Conservation (phyloP, 495 filamentous ascomycete genomes). For the Hyaloscypha bicolor region DNA sequence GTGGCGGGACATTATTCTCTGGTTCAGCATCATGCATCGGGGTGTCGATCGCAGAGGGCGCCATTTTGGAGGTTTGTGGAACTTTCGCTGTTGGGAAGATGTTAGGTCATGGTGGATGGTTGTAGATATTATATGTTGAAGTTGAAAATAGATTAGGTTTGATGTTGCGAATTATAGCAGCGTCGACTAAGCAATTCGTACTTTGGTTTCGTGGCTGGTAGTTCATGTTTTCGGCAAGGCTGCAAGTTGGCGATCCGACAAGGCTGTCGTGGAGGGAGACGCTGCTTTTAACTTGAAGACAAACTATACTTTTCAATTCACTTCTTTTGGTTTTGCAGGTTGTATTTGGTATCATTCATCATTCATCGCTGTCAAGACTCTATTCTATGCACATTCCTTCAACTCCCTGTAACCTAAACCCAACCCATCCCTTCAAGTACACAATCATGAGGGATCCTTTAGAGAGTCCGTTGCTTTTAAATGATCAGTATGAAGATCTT, state of each 20-base stretch:
- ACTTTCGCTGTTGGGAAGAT: slow-evolving; percentile 4
- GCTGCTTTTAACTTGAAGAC: not conserved
- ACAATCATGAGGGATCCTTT: slow-evolving; percentile 68
- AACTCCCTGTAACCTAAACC: slow-evolving; percentile 3
- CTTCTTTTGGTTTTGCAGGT: not conserved
- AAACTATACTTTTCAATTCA: too few species aligned
- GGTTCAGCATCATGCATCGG: slow-evolving; percentile 19
- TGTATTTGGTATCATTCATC: slow-evolving; percentile 15
- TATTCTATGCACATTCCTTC: not conserved
- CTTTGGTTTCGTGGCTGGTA: not conserved
- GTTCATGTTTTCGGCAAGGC: slow-evolving; percentile 15
- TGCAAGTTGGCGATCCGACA: slow-evolving; percentile 6
- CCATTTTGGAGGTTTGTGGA: slow-evolving; percentile 18
- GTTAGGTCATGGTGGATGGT: slow-evolving; percentile 22
- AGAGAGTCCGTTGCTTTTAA: slow-evolving; percentile 78
- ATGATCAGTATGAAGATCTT: slow-evolving; percentile 8
- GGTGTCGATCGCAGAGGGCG: slow-evolving; percentile 27
- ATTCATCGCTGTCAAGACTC: slow-evolving; percentile 8
- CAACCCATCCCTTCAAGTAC: not conserved
- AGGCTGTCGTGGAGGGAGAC: slow-evolving; percentile 10
- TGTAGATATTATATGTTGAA: not conserved
- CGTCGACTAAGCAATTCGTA: not conserved
- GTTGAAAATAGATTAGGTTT: not conserved
- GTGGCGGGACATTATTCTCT: slow-evolving; percentile 22
- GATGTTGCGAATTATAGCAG: not conserved